phyloP scores from a whole-genome alignment of 257 asterid genomes.

The Solanum pinnatisectum region DNA sequence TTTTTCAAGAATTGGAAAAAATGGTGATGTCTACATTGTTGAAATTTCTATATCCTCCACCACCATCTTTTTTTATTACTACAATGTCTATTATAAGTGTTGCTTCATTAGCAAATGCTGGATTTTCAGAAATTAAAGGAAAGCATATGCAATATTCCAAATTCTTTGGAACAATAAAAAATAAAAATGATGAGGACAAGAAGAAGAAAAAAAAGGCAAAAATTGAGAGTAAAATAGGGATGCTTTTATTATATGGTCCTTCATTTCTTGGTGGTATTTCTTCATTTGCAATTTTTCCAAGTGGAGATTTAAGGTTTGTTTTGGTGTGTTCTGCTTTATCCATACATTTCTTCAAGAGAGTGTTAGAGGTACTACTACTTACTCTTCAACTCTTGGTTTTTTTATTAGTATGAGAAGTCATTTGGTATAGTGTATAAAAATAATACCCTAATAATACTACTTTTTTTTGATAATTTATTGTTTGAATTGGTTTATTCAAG shows the following conservation, averaged over 20 bases:
- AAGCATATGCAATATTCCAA: slow-evolving; percentile 66
- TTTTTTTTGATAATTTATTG: too few relatives aligned
- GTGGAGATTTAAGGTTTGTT: slow-evolving; percentile 26
- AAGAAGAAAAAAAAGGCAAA: not conserved
- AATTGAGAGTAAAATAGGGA: slow-evolving; percentile 48
- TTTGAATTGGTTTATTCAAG: not conserved
- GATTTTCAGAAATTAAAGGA: slow-evolving; percentile 37
- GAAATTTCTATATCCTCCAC: slow-evolving; percentile 22
- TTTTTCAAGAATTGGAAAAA: not conserved
- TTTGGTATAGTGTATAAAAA: not conserved
- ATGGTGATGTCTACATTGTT: slow-evolving; percentile 9
- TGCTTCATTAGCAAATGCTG: slow-evolving; percentile 15
- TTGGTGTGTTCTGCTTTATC: slow-evolving; percentile 39
- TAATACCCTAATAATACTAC: too few relatives aligned
- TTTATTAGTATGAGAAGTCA: accelerated
- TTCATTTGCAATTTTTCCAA: slow-evolving; percentile 36
- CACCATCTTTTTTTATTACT: slow-evolving; percentile 23
- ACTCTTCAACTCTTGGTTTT: not conserved
- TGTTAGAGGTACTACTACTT: slow-evolving; percentile 45
- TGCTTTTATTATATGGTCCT: slow-evolving; percentile 55
- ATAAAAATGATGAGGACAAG: slow-evolving; percentile 1
- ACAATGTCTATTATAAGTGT: slow-evolving; percentile 17
- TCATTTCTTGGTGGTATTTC: slow-evolving; percentile 41
- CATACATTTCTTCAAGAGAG: slow-evolving; percentile 57
- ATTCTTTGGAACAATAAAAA: slow-evolving; percentile 26